Evolutionary conservation across 2,329 filamentous ascomycete genomes (phyloP), one percentile per base, ranked within the genome.

Genomic region (Chaetomium sp.): DNA sequence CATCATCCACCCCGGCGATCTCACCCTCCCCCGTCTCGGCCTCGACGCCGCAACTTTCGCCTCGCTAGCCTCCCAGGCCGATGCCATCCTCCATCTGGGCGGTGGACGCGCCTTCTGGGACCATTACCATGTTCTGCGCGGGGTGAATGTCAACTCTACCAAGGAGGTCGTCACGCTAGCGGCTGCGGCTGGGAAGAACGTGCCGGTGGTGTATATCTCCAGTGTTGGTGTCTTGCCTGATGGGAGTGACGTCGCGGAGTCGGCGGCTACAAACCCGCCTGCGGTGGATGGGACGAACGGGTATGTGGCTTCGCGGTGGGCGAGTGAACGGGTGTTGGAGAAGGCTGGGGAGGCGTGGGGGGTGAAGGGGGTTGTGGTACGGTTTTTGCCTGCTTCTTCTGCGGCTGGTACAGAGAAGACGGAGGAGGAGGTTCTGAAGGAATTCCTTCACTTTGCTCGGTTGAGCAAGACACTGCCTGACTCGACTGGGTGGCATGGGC

Each of bases 301-400:
- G 8, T 73, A 73, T 49, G 48, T 62, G 0, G 57, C 65, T 1
- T 56, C 58, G 35, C 71, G 72, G 52, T 73, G 69, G 71, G 70
- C 60, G 4, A 62, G 61, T 45, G 70, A 74, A 53, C 40, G 38
- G 0, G 57, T 67, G 6, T 63, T 73, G 0, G 70, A 71, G 59
- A 14, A 11, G 14, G 44, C 44, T 6, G 19, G 19, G 19, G 19
- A 27, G 19, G 19, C 19, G 19, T 27, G 19, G 19, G 19, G 19
- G 19, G 19, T 27, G 2, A 27, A 27, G 19, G 19, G 19, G 19
- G 19, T 27, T 27, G 19, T 27, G 19, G 19, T 27, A 27, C 19
- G 19, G 19, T 27, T 27, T 27, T 27, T 27, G 19, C 19, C 19
- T 27, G 19, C 19, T 3, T 27, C 19, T 27, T 27, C 19, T 27